A percentile compares a stretch with the other conserved stretches of the same genome.
Evolutionary conservation across 192 early-diverging fungal species (phyloP).

Genomic region (Allomyces macrogynus): DNA sequence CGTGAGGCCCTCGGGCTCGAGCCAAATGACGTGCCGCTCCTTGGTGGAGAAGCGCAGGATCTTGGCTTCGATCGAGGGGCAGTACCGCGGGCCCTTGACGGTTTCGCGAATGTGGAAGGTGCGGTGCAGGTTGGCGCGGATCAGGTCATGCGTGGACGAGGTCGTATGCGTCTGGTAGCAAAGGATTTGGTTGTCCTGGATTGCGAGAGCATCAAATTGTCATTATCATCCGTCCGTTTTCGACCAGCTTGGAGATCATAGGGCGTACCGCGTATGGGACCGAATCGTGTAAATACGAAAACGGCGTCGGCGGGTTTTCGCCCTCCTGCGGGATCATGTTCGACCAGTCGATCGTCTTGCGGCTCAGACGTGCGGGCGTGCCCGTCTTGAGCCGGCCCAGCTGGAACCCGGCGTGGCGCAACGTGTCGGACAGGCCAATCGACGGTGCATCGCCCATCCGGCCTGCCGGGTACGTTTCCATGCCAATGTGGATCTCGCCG

Average conservation of each 20-base stretch:
- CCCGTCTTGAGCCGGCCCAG: conserved; percentile 70
- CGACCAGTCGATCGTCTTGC: conserved; percentile 51
- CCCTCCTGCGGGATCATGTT: conserved; percentile 41
- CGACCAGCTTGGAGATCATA: not conserved
- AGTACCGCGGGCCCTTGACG: conserved; percentile 61
- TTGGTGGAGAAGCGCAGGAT: conserved; percentile 48
- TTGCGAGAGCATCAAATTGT: too few species aligned
- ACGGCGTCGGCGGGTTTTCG: conserved; percentile 47
- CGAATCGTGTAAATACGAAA: conserved; percentile 49
- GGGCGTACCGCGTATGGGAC: conserved; percentile 34
- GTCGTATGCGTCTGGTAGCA: conserved; percentile 65
- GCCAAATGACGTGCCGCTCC: conserved; percentile 49
- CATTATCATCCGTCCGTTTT: too few species aligned
- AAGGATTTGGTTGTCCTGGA: conserved; percentile 32
- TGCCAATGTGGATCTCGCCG: conserved; percentile 65
- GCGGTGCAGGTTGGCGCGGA: conserved; percentile 50
- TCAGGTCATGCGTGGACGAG: conserved; percentile 36
- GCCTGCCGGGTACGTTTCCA: conserved; percentile 45
- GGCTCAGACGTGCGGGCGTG: conserved; percentile 55
- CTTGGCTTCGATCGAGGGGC: conserved; percentile 65
- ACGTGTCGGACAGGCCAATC: conserved; percentile 49
- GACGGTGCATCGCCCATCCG: conserved; percentile 52
- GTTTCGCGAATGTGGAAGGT: conserved; percentile 68
- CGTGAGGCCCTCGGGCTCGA: conserved; percentile 59
- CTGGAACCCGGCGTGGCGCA: conserved; percentile 49